Evolutionary conservation across 495 filamentous ascomycete genomes (phyloP), one percentile per base, ranked within the genome.

Genomic region (Penicillium roqueforti): DNA sequence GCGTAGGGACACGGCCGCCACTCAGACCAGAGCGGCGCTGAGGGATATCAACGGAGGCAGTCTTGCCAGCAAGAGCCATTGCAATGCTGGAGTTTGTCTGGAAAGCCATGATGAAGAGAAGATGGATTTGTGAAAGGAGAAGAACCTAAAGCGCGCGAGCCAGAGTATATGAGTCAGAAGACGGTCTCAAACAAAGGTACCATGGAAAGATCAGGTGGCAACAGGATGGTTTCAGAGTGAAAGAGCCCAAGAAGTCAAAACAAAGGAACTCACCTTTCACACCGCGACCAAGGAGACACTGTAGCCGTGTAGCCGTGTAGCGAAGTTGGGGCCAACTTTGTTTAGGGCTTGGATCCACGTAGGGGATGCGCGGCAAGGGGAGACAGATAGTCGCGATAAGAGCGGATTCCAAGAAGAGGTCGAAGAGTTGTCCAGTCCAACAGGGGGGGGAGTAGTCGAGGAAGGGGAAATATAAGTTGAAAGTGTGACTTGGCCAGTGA

Each of bases 1-100:
- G 81, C 68, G 79, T 70, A 72, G 81, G 64, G 61, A 74, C 72
- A 68, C 71, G 83, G 72, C 78, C 75, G 69, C 81, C 73, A 79
- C 80, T 75, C 70, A 84, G 80, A 76, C 75, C 83, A 70, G 83
- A 79, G 60, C 75, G 79, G 37, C 80, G 79, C 69, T 85, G 82
- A 54, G 81, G 83, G 70, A 92, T 92, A 80, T 92, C 84, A 76
- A 83, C 74, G 36, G 77, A 82, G 51, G 77, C 78, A 52, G 79
- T 80, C 69, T 78, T 78, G 71, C 79, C 79, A 74, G 81, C 81
- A 69, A 83, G 77, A 67, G 83, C 83, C 76, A 82, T 78, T 50
- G 80, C 77, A 66, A 81, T 79, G 74, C 75, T 83, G 65, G 82
- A 83, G 49, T 68, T 70, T 44, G 68, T 77, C 52, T 74, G 74